A percentile compares a stretch with the other conserved stretches of the same genome.
These are phyloP conservation scores for Mucor mucedo DNA, from an alignment of 371 early-diverging fungal genomes.

Conservation along the genomic window DNA sequence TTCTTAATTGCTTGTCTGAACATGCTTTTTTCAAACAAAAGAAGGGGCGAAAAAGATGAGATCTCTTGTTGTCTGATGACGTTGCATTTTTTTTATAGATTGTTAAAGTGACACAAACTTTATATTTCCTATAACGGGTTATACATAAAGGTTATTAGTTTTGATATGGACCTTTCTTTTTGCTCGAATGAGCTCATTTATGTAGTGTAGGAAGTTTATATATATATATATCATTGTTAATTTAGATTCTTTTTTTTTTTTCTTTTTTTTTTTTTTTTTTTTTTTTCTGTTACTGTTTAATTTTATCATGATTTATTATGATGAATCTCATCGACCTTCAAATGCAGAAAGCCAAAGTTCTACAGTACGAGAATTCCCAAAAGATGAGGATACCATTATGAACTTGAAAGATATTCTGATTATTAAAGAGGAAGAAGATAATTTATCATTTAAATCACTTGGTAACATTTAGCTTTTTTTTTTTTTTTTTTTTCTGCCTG, in stretches of 20 bases:
- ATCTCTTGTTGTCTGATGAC: constrained; percentile 8
- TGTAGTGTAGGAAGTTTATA: constrained; percentile 4
- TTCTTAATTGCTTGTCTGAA: constrained; percentile 17
- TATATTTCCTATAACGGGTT: constrained; percentile 4
- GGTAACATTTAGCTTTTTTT: neutral
- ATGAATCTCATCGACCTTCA: constrained; percentile 5
- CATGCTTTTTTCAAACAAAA: constrained; percentile 7
- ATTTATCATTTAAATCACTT: neutral
- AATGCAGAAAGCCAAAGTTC: constrained; percentile 8
- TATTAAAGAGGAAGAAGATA: neutral
- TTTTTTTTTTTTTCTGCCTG: neutral
- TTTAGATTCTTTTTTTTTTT: neutral
- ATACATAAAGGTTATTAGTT: neutral
- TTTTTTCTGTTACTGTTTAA: neutral
- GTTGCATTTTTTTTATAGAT: neutral
- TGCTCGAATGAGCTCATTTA: constrained; percentile 1
- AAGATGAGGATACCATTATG: constrained; percentile 4
- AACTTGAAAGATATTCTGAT: neutral
- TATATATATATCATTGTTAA: neutral
- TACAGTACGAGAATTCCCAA: neutral
- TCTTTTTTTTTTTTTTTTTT: constrained; percentile 2
- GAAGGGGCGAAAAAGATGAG: neutral
- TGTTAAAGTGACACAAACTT: neutral
- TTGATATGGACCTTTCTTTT: constrained; percentile 1
- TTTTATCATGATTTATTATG: neutral